Percentiles rank a stretch among this genome's conserved stretches.
phyloP scores from a whole-genome alignment of 805 yeast species.

The Nakazawaea ernobii region DNA sequence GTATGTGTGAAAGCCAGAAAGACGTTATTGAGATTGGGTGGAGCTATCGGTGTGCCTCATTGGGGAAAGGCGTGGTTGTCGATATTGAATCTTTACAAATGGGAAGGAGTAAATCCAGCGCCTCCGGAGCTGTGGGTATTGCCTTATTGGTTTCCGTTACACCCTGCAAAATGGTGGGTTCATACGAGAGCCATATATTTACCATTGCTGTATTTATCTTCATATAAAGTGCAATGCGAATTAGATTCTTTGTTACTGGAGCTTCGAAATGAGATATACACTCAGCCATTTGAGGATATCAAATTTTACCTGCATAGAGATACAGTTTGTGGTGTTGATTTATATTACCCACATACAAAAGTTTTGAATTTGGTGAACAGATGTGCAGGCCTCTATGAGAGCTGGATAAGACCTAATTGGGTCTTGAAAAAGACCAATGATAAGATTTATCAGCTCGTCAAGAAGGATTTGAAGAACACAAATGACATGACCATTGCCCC shows the following conservation, averaged over 20 bases:
- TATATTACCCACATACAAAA: conserved; percentile 87
- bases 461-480: conserved; percentile 75
- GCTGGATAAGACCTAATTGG: conserved; percentile 73
- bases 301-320: conserved; percentile 71
- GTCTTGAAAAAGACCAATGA: conserved; percentile 45
- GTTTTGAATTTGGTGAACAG: conserved; percentile 59
- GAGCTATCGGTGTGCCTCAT: conserved; percentile 87
- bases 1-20: conserved; percentile 72
- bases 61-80: conserved; percentile 98
- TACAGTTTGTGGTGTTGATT: conserved; percentile 84
- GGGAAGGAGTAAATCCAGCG: conserved; percentile 98
- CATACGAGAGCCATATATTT: conserved; percentile 90
- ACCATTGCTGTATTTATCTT: conserved; percentile 77
- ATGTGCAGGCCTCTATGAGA: conserved; percentile 59
- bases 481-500: conserved; percentile 88
- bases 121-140: conserved; percentile 92
- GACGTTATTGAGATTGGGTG: conserved; percentile 71
- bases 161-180: conserved; percentile 99
- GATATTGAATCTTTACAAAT: conserved; percentile 69
- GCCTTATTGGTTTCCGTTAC: conserved; percentile 77
- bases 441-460: conserved; percentile 54
- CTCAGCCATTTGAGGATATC: conserved; percentile 54
- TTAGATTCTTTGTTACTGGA: conserved; percentile 58
- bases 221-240: conserved; percentile 48
- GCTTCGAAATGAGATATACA: conserved; percentile 77